Evolutionary conservation across 371 early-diverging fungal species (phyloP).

Genomic region (Lichtheimia ornata): DNA sequence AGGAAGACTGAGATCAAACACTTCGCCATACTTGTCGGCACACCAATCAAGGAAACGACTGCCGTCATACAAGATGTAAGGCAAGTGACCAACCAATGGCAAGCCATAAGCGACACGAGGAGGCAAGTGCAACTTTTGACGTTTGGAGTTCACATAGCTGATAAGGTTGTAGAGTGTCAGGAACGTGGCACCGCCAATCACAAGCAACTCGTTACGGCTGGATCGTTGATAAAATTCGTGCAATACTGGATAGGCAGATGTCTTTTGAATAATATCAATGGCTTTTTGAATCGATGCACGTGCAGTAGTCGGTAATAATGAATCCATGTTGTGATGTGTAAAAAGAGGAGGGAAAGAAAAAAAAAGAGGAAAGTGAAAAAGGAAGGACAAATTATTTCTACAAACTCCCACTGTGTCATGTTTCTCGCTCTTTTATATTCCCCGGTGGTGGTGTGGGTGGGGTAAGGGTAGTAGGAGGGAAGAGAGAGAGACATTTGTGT

Average conservation of each 20-base stretch:
- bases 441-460: too few species aligned
- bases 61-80: slow-evolving; percentile 23
- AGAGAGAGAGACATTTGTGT: too few species aligned
- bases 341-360: too few species aligned
- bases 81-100: slow-evolving; percentile 37
- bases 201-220: slow-evolving; percentile 24
- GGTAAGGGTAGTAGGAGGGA: too few species aligned
- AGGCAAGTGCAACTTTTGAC: slow-evolving; percentile 27
- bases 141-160: slow-evolving; percentile 21
- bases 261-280: slow-evolving; percentile 9
- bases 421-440: too few species aligned
- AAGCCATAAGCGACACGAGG: slow-evolving; percentile 34
- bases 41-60: slow-evolving; percentile 40
- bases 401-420: too few species aligned
- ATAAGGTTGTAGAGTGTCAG: slow-evolving; percentile 26
- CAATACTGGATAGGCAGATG: not conserved
- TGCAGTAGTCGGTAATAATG: not conserved
- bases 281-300: slow-evolving; percentile 7
- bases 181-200: slow-evolving; percentile 31
- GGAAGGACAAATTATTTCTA: too few species aligned
- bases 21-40: slow-evolving; percentile 31
- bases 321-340: not conserved
- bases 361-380: too few species aligned
- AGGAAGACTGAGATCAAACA: slow-evolving; percentile 25
- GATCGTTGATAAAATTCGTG: slow-evolving; percentile 24